Evolutionary conservation across 805 yeast species (phyloP).

Genomic region (Clavispora santaluciae): DNA sequence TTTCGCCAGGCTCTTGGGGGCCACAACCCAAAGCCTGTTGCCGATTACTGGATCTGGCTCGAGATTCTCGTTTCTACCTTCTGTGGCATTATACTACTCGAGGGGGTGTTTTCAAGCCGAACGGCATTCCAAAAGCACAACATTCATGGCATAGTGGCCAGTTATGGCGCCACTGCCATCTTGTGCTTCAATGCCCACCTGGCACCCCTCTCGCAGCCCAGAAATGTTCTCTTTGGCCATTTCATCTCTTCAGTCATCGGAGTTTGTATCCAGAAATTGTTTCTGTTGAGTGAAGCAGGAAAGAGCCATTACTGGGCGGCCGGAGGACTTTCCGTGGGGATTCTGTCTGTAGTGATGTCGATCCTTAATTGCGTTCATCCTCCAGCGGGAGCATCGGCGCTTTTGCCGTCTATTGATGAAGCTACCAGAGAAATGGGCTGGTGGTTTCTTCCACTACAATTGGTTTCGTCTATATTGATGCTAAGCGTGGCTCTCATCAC

Average conservation of each 20-base stretch:
- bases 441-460: conserved; percentile 58
- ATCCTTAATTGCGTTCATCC: conserved; percentile 59
- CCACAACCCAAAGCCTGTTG: conserved; percentile 23
- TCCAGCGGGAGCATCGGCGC: conserved; percentile 68
- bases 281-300: conserved; percentile 41
- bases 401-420: conserved; percentile 49
- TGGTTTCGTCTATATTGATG: conserved; percentile 46
- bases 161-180: conserved; percentile 62
- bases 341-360: conserved; percentile 51
- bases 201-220: conserved; percentile 62
- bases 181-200: conserved; percentile 50
- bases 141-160: conserved; percentile 48
- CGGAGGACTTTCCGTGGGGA: conserved; percentile 54
- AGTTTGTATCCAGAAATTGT: conserved; percentile 49
- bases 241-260: conserved; percentile 51
- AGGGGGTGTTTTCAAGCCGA: conserved; percentile 40
- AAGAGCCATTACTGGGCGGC: conserved; percentile 48
- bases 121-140: conserved; percentile 35
- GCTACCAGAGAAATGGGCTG: conserved; percentile 49
- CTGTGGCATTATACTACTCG: conserved; percentile 41
- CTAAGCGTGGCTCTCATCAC: conserved; percentile 47
- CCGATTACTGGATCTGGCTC: conserved; percentile 41
- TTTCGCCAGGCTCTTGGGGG: conserved; percentile 38
- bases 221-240: conserved; percentile 55
- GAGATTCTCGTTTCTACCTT: conserved; percentile 45